Evolutionary conservation across 108 stramenopile genomes (phyloP), one percentile per base, ranked within the genome.

Genomic region (Mediolabrus comicus): DNA sequence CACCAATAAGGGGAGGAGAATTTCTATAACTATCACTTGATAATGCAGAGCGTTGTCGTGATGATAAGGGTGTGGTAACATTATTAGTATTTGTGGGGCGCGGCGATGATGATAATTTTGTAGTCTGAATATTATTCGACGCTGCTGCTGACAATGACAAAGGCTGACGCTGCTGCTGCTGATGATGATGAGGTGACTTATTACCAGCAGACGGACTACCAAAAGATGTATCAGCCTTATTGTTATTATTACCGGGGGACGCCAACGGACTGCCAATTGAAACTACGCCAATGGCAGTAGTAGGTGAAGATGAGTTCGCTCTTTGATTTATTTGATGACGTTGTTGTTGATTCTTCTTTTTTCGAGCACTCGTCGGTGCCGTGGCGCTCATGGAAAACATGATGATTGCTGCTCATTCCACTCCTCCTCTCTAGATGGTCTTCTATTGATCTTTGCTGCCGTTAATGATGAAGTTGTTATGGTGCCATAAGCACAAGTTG

Each of bases 311-410:
- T 3, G 55, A 24, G 0, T 46, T 46, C 4, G 46, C 19, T 49
- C 41, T 17, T 43, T 22, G 46, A n/a, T n/a, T n/a, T 22, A 17
- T 0, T 49, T 49, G 17, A 22, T 22, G 3, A 22, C 46, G 46
- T 22, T 46, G 19, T 1, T n/a, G n/a, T n/a, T n/a, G n/a, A n/a
- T n/a, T n/a, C n/a, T 41, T 41, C 39, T 57, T 32, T 10, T 57
- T 57, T 16, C 31, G 56, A 16, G 56, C 32, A 4, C 26, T 17
- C 19, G 16, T 57, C 29, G 56, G 56, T 0, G 56, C 32, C 1
- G 56, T 57, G 56, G 32, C 56, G 16, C 56, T 30, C 56, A 57
- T 33, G 4, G 56, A 57, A 57, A 57, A 57, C 56, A 57, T 57
- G 56, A 28, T 33, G 19, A 11, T 14, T 41, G 12, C 39, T 11